Base-by-base conservation (phyloP, 352 stramenopile species). In the Globisporangium paddicum region DNA sequence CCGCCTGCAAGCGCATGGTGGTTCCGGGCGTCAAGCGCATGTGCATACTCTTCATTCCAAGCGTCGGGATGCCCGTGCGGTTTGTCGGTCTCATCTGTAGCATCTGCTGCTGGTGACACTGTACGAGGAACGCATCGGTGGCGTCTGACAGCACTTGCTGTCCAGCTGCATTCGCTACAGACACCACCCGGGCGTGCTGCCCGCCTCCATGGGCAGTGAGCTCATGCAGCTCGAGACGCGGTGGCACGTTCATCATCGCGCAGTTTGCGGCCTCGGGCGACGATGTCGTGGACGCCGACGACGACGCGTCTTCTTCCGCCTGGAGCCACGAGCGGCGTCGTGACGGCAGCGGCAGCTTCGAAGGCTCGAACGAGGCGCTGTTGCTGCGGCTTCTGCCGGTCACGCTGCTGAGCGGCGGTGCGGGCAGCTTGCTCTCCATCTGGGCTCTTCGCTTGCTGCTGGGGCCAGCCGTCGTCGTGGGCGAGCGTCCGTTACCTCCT, bases 191-290 rank as follows among this genome's bases (percentile, higher is more conserved):
- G 4, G 38, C 38, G 8, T 21, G 16, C 16, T 44, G 28, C 13
- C 19, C 23, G 37, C 25, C 2, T 9, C n/a, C 19, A 26, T 53
- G 16, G 10, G 3, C 40, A 9, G 32, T 25, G 23, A 70, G 63
- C 7, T 70, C 63, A 10, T 48, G 63, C 14, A 70, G 47, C 59
- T 70, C 46, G 13, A 70, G 30, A 10, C 60, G 60, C 30, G 63
- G 63, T 13, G 59, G 63, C 18, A 14, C 11, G 2, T 18, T 32
- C 35, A 65, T 40, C 41, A 55, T 57, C 42, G 40, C 21, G 9
- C 32, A 32, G 25, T 51, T 37, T 10, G 49, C 38, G 30, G 26
- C 42, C 40, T 46, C 58, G 18, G 58, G 50, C 30, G 58, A 58
- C 40, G 58, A 58, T 49, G 40, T 45, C 5, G 28, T 38, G 16